Evolutionary conservation across 306 rosid species (phyloP), one percentile per base, ranked within the genome.

Genomic region (Arachis stenosperma): DNA sequence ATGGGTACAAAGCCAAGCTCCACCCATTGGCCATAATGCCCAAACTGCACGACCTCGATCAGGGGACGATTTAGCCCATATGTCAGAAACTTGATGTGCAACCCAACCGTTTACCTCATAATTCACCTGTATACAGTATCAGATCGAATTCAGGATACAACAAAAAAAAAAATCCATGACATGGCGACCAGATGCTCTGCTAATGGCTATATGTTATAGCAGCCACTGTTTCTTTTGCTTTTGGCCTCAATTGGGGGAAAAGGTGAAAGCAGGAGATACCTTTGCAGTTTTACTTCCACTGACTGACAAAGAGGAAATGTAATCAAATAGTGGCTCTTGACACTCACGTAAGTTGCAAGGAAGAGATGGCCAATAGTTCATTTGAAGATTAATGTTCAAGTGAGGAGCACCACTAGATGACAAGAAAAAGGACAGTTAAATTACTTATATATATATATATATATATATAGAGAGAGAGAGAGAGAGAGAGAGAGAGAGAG

Each of bases 11-110:
- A 90, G 82, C 97, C 98, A 93, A 59, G 98, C 97, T 78, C 98
- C 98, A 51, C 98, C 98, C 94, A 93, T 86, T 48, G 92, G 98
- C 97, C 98, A 93, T 71, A 93, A 75, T 12, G 97, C 96, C 97
- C 97, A 93, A 54, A 90, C 97, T 56, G 98, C 97, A 74, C 81
- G 73, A 78, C 97, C 98, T 60, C 86, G 84, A 82, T 90, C 97
- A 0, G 98, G 92, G 47, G 98, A 93, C 66, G 94, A 84, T 84
- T 93, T 93, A 4, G 88, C 97, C 98, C 97, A 93, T 79, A 89
- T 61, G 75, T 93, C 97, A 42, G 98, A 86, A 70, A 90, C 97
- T 75, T 93, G 98, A 86, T 93, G 98, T 15, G 76, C 87, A 87
- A 93, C 98, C 97, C 98, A 93, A 69, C 97, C 97, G 69, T 81